These are phyloP conservation scores for Russula sp. DNA, from an alignment of 768 basidiomycete species.

Conservation along the genomic window DNA sequence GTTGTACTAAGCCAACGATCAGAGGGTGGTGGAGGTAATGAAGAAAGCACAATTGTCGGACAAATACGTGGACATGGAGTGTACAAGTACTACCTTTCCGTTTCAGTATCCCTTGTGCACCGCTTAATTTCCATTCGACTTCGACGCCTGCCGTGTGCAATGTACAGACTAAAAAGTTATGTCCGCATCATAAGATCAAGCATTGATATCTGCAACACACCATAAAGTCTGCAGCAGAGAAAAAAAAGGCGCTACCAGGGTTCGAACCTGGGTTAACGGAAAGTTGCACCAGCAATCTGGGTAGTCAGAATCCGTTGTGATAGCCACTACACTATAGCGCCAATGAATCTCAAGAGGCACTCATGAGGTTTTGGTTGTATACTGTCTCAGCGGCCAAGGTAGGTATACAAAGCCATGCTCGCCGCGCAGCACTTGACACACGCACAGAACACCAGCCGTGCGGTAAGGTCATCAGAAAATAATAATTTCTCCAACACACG, in stretches of 20 bases:
- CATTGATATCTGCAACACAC: neutral
- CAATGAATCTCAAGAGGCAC: neutral
- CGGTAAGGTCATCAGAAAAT: neutral
- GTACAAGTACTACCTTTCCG: no score
- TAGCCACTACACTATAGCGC: slow-evolving; percentile 24
- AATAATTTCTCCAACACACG: neutral
- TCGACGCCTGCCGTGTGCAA: neutral
- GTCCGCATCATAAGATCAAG: neutral
- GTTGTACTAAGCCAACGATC: neutral
- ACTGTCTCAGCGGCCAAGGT: neutral
- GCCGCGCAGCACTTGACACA: neutral
- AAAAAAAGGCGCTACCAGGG: slow-evolving; percentile 19
- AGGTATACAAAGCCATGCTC: neutral
- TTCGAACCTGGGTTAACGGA: slow-evolving; percentile 23
- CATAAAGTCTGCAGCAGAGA: neutral
- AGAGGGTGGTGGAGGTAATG: neutral
- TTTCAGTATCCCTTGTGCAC: neutral
- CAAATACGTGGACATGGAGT: neutral
- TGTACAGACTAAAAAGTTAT: neutral
- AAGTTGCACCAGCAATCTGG: neutral
- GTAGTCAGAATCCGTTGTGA: slow-evolving; percentile 21
- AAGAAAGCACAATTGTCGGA: neutral
- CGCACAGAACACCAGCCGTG: neutral
- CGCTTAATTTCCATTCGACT: neutral
- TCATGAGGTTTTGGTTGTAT: neutral